These are phyloP conservation scores for Malassezia vespertilionis DNA, from an alignment of 1,284 basidiomycete species.

Conservation along the genomic window DNA sequence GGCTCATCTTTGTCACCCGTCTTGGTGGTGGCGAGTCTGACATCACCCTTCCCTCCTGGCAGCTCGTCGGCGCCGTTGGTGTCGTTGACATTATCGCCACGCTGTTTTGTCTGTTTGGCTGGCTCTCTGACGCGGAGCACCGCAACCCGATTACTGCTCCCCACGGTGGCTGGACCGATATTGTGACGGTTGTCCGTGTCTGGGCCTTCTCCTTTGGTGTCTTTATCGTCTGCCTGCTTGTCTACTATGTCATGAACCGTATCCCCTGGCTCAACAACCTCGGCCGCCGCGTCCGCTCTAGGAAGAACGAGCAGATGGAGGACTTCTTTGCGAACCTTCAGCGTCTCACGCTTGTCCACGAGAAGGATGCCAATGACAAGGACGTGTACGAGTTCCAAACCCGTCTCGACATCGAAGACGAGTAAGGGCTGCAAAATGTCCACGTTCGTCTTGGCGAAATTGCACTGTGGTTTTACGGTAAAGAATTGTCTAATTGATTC, in stretches of 20 bases:
- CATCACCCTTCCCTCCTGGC: conserved; percentile 51
- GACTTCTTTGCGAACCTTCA: conserved; percentile 53
- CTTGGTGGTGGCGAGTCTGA: conserved; percentile 45
- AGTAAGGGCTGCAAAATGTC: neutral
- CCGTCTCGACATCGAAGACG: conserved; percentile 44
- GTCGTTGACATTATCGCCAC: conserved; percentile 54
- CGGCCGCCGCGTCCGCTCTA: conserved; percentile 50
- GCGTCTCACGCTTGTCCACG: conserved; percentile 53
- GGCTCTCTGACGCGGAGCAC: conserved; percentile 51
- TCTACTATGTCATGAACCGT: conserved; percentile 50
- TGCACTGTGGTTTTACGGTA: no score
- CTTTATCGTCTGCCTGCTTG: conserved; percentile 51
- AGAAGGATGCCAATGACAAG: conserved; percentile 43
- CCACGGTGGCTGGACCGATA: conserved; percentile 50
- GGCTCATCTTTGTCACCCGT: conserved; percentile 54
- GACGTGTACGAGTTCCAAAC: conserved; percentile 45
- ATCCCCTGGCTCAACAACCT: conserved; percentile 52
- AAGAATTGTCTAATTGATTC: conserved; percentile 2
- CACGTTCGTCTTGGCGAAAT: no score
- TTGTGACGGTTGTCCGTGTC: conserved; percentile 54
- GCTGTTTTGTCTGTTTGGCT: conserved; percentile 53
- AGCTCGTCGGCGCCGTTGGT: conserved; percentile 52
- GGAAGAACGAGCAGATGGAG: conserved; percentile 51
- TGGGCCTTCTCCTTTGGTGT: conserved; percentile 54
- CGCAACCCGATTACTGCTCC: conserved; percentile 48